Conservation (phyloP, 768 basidiomycete species). For the Termitomyces sp. region DNA sequence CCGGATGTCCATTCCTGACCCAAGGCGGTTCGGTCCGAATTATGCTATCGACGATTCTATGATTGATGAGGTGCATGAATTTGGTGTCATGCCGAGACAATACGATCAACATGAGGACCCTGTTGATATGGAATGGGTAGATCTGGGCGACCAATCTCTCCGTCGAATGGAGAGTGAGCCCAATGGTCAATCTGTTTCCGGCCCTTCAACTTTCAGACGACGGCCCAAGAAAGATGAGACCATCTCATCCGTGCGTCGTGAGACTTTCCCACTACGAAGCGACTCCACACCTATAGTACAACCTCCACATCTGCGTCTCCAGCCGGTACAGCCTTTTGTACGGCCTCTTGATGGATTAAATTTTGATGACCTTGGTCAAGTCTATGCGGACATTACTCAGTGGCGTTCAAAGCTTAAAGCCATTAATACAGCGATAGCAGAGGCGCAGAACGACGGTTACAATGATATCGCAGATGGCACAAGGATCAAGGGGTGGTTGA, state of each 20-base stretch:
- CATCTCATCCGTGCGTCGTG: constrained; percentile 36
- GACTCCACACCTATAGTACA: constrained; percentile 38
- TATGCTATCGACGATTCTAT: constrained; percentile 29
- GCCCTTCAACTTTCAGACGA: constrained; percentile 31
- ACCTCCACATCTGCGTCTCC: constrained; percentile 64
- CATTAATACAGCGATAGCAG: constrained; percentile 70
- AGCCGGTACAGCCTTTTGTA: constrained; percentile 65
- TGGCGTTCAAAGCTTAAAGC: constrained; percentile 67
- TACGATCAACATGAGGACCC: constrained; percentile 17
- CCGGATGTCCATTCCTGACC: constrained; percentile 46
- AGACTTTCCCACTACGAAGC: constrained; percentile 59
- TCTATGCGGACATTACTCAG: constrained; percentile 65
- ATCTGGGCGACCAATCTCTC: constrained; percentile 42
- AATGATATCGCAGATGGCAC: constrained; percentile 69
- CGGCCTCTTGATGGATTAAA: constrained; percentile 69
- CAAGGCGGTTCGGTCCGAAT: constrained; percentile 50
- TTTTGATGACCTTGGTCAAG: constrained; percentile 56
- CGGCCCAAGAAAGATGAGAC: constrained; percentile 31
- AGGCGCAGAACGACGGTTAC: constrained; percentile 60
- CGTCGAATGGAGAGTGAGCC: constrained; percentile 31
- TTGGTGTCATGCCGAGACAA: constrained; percentile 23
- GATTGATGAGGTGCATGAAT: constrained; percentile 32
- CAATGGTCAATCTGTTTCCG: constrained; percentile 29
- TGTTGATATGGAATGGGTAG: constrained; percentile 54
- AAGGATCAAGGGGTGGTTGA: constrained; percentile 70